Percentiles rank a stretch among this genome's conserved stretches.
Conservation (phyloP, 352 stramenopile genomes). For the Globisporangium nodosum region DNA sequence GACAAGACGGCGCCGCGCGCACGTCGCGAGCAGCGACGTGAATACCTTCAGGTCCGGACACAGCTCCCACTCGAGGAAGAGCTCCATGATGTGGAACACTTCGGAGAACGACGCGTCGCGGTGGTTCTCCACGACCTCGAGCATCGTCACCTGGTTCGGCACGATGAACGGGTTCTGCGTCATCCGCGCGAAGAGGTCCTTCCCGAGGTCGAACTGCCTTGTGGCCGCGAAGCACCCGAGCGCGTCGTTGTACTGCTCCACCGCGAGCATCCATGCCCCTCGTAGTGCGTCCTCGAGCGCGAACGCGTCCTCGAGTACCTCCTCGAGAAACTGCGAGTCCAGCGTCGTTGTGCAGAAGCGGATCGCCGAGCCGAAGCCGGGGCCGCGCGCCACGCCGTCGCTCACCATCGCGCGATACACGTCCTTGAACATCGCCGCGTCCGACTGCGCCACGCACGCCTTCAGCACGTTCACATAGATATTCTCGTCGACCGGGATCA, state of each 20-base stretch:
- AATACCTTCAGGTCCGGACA: constrained; percentile 65
- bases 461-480: constrained; percentile 78
- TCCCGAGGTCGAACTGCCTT: constrained; percentile 37
- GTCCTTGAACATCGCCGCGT: constrained; percentile 40
- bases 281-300: constrained; percentile 32
- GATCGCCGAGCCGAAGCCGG: constrained; percentile 64
- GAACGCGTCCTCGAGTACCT: constrained; percentile 54
- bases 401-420: constrained; percentile 49
- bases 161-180: constrained; percentile 42
- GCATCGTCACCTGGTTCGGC: constrained; percentile 71
- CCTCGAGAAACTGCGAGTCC: constrained; percentile 48
- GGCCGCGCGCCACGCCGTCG: constrained; percentile 41
- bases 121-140: constrained; percentile 73
- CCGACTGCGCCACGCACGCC: constrained; percentile 27
- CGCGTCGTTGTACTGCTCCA: constrained; percentile 77
- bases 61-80: constrained; percentile 56
- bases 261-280: constrained; percentile 46
- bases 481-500: constrained; percentile 53
- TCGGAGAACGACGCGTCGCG: constrained; percentile 49
- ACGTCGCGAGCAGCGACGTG: constrained; percentile 67
- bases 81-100: constrained; percentile 63
- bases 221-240: constrained; percentile 59
- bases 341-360: constrained; percentile 46
- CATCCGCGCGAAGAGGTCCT: constrained; percentile 62
- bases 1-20: constrained; percentile 46